A percentile compares a stretch with the other conserved stretches of the same genome.
phyloP scores from a whole-genome alignment of 495 filamentous ascomycete genomes.

The Aspergillus asperescens region DNA sequence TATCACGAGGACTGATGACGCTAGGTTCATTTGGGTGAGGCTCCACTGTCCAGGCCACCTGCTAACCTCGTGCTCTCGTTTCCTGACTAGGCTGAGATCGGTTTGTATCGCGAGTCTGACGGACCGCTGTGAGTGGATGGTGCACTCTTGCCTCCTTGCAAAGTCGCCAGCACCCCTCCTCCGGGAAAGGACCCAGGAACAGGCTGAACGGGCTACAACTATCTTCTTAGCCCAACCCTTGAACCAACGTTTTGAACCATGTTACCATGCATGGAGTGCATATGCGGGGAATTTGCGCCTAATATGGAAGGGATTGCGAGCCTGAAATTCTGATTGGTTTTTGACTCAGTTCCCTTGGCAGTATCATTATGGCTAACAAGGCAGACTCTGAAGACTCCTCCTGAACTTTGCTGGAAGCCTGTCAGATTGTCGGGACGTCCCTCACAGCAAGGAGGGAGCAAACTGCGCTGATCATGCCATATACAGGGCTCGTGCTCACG shows the following conservation, averaged over 20 bases:
- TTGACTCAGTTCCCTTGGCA: background rate
- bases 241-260: too few relatives aligned
- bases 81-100: constrained; percentile 3
- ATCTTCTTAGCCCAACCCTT: background rate
- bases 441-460: too few relatives aligned
- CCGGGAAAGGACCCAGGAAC: constrained; percentile 3
- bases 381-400: too few relatives aligned
- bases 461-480: too few relatives aligned
- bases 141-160: background rate
- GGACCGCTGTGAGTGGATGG: background rate
- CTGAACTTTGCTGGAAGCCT: too few relatives aligned
- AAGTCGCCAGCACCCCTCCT: background rate
- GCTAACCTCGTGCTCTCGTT: background rate
- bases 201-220: too few relatives aligned
- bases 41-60: constrained; percentile 8
- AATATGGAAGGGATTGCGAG: constrained; percentile 11
- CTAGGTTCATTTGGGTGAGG: constrained; percentile 6
- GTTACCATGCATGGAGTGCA: too few relatives aligned
- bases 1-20: constrained; percentile 16
- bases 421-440: background rate
- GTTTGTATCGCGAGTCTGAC: constrained; percentile 1
- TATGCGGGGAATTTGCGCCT: background rate
- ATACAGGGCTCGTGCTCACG: constrained; percentile 1
- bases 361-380: background rate
- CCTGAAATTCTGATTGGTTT: background rate